Percentiles rank a stretch among this genome's conserved stretches.
phyloP scores from a whole-genome alignment of 768 basidiomycete genomes.

The Dioszegia aurantiaca region DNA sequence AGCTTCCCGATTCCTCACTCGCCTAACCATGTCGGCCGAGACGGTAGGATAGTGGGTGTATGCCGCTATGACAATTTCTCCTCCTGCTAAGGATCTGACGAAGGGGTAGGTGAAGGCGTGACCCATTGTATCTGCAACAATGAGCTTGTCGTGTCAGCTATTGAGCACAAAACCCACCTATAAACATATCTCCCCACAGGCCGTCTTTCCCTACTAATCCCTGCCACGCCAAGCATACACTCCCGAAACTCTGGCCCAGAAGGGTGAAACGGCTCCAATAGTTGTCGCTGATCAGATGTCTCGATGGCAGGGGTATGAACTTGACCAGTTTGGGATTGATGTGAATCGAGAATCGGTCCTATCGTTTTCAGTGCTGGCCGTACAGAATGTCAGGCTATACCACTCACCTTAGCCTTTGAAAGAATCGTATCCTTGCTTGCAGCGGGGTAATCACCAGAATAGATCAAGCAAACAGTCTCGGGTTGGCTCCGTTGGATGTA shows the following conservation, averaged over 20 bases:
- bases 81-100: slow-evolving; percentile 61
- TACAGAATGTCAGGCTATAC: neutral
- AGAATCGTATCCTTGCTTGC: slow-evolving; percentile 77
- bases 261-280: slow-evolving; percentile 90
- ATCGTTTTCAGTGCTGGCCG: neutral
- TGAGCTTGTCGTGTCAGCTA: neutral
- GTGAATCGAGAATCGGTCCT: slow-evolving; percentile 78
- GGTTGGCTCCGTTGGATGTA: slow-evolving; percentile 60
- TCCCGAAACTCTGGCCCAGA: slow-evolving; percentile 84
- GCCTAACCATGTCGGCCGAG: slow-evolving; percentile 84
- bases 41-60: slow-evolving; percentile 98
- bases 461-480: slow-evolving; percentile 68
- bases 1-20: slow-evolving; percentile 63
- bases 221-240: slow-evolving; percentile 77
- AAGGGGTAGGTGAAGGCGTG: slow-evolving; percentile 90
- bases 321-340: slow-evolving; percentile 66
- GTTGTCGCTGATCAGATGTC: slow-evolving; percentile 71
- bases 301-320: slow-evolving; percentile 74
- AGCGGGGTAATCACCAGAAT: slow-evolving; percentile 75
- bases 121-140: slow-evolving; percentile 88
- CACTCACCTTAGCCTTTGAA: slow-evolving; percentile 69
- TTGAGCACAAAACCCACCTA: slow-evolving; percentile 60
- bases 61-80: slow-evolving; percentile 69
- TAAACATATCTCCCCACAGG: slow-evolving; percentile 83
- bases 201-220: slow-evolving; percentile 60